These are phyloP conservation scores for Paramecium sonneborni DNA, from an alignment of 73 alveolate species.

Conservation along the genomic window DNA sequence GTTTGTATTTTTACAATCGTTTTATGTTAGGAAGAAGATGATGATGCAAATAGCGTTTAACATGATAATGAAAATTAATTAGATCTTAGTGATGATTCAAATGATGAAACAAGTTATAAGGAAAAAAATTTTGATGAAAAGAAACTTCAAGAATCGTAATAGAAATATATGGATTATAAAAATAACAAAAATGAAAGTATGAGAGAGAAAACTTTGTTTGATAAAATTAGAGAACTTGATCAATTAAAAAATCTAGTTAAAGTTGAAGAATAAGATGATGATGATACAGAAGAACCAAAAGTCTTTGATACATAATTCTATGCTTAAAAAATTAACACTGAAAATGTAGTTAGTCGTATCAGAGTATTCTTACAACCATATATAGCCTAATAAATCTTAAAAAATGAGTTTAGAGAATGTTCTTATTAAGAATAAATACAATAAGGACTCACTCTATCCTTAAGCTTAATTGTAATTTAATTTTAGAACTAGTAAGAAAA, in stretches of 20 bases:
- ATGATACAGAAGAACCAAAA: background rate
- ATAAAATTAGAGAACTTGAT: background rate
- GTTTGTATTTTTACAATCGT: background rate
- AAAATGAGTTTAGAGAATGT: background rate
- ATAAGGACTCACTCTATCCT: background rate
- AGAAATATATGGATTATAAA: background rate
- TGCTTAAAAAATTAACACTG: slow-evolving; percentile 10
- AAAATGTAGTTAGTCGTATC: background rate
- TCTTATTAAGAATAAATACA: background rate
- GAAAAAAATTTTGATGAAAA: background rate
- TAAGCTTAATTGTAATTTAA: background rate
- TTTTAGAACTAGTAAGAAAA: background rate
- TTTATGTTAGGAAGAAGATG: background rate
- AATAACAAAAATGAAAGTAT: background rate
- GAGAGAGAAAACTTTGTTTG: background rate
- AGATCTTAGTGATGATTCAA: background rate
- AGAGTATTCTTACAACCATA: background rate
- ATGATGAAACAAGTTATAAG: background rate
- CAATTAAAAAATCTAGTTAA: background rate
- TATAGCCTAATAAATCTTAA: slow-evolving; percentile 3
- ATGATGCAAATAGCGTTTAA: background rate
- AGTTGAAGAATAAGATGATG: background rate
- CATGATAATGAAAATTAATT: background rate
- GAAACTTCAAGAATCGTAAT: background rate
- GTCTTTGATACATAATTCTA: background rate